A percentile compares a stretch with the other conserved stretches of the same genome.
phyloP scores from a whole-genome alignment of 768 basidiomycete genomes.

The Phanerochaete carnosa region DNA sequence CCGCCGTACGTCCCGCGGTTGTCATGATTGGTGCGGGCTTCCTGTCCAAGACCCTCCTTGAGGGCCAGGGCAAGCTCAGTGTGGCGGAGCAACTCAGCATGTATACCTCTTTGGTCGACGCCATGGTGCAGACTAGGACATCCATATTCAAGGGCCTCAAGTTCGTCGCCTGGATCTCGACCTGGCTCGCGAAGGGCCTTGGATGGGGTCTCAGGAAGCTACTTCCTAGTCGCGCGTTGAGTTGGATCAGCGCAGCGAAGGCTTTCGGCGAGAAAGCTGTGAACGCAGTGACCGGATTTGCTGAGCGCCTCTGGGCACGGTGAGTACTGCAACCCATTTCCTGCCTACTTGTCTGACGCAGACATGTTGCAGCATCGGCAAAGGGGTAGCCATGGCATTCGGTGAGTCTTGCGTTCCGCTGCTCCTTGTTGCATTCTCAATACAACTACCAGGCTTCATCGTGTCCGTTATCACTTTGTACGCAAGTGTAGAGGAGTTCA shows the following conservation, averaged over 20 bases:
- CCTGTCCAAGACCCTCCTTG: not conserved
- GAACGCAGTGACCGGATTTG: not conserved
- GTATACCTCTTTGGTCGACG: not conserved
- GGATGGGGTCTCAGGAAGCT: not conserved
- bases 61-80: not conserved
- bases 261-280: not conserved
- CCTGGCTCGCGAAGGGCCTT: not conserved
- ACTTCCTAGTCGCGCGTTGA: not conserved
- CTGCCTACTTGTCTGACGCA: not conserved
- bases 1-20: not conserved
- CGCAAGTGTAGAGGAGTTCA: not conserved
- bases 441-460: not conserved
- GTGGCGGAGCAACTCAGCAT: not conserved
- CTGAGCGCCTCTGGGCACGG: not conserved
- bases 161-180: not conserved
- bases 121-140: not conserved
- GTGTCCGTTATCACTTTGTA: not conserved
- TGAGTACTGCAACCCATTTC: not conserved
- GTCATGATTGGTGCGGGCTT: not conserved
- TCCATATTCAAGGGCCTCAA: not conserved
- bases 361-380: not conserved
- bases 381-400: not conserved
- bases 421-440: not conserved
- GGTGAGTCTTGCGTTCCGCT: not conserved
- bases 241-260: not conserved